Evolutionary conservation across 805 yeast species (phyloP), one percentile per base, ranked within the genome.

Genomic region (Zygotorulaspora sp.): DNA sequence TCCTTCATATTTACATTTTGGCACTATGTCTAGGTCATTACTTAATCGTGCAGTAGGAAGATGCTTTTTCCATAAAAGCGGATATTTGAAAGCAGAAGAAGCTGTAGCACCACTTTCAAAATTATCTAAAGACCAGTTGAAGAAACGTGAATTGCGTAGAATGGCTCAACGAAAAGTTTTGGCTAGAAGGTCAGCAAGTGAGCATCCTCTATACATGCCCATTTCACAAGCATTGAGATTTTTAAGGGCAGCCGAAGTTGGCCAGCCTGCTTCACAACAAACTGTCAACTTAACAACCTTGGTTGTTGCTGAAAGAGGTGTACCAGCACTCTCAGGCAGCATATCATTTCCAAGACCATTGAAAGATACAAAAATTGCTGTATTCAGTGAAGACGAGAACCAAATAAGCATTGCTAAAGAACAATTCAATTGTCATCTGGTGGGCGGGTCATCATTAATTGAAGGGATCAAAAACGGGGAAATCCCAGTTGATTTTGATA

Each of bases 171-270:
- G 60, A 36, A 63, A 64, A 50, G 54, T 58, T 2, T 53, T 55
- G 29, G 73, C 73, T n/a, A 65, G 64, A 41, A 46, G 49, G 12
- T 64, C 68, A 13, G 65, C 80, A 59, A 44, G 72, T 70, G 41
- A 64, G 48, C 57, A 62, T 47, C 89, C 89, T 1, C 66, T 83
- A 38, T 81, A 77, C 55, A 77, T 84, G 83, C 79, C 76, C 34
- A 70, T 87, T 6, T 75, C 83, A 5, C 62, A 66, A 20, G 96
- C 97, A 1, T 61, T 87, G 60, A 72, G 83, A 51, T 88, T 79
- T 55, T 58, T 90, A 40, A 72, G 96, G 46, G 96, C 97, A 0
- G 77, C 88, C 4, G 96, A 88, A 61, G 94, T 88, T 4, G 97
- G 98, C 4, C 77, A 83, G 55, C 77, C 90, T 2, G 66, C 72